Evolutionary conservation across 2,329 filamentous ascomycete species (phyloP), one percentile per base, ranked within the genome.

Genomic region (Didymellaceae sp.): DNA sequence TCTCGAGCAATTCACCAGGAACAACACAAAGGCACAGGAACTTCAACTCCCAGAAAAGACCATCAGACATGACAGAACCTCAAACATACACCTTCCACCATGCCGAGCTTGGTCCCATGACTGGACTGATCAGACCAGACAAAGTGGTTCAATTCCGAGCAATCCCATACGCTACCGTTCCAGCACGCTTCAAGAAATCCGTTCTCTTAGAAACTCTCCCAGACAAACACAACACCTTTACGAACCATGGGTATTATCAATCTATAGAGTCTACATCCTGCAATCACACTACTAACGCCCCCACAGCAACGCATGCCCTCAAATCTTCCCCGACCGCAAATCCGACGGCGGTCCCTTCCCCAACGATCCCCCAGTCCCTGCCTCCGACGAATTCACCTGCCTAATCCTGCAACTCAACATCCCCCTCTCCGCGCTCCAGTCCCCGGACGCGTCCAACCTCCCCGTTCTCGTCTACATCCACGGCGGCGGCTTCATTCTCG

Each of bases 391-490:
- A 26, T 17, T 26, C 25, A 11, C 25, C 31, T 59, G 59, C 28
- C 45, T 65, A 8, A 63, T 59, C 8, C 37, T 66, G 1, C 61
- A 66, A 32, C 26, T 67, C 26, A 66, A 65, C n/a, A 44, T 65
- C 4, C 66, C 65, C 1, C 39, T 65, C 4, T 18, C 33, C 9
- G 32, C 14, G 13, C 54, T 66, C 3, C 21, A 25, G 2, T 8
- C 35, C 7, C 35, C 13, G 1, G 6, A 14, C 13, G 13, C 20
- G 11, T 5, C 11, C 13, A 55, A 56, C 1, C 65, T 82, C 0
- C 81, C 80, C 0, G 79, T 83, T 0, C 60, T 82, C 14, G 68
- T 78, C 0, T 81, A 80, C 53, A 75, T 83, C 9, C 80, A 83
- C 52, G 81, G 81, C 2, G 80, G 81, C 8, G 80, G 75, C 0